Evolutionary conservation across 257 asterid genomes (phyloP), one percentile per base, ranked within the genome.

Genomic region (Capsicum chinense): DNA sequence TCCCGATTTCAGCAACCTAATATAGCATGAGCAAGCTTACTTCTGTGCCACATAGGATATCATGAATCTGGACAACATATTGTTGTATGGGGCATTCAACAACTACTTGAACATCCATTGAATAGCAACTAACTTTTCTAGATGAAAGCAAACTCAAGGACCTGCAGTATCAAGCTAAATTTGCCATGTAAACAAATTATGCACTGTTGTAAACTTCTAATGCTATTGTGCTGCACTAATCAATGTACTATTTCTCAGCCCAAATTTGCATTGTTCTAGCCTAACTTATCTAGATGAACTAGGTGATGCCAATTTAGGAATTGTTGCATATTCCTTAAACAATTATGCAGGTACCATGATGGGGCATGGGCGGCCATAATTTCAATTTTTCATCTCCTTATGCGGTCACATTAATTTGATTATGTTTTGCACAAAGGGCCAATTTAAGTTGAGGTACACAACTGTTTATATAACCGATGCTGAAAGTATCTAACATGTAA

Each of bases 271-370:
- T 35, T 6, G 19, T 35, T 11, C 73, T 35, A 11, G 68, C 68
- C 37, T 62, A 37, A 62, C 35, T 66, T 66, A 33, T 66, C 73
- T 12, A 66, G 19, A 33, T 12, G 73, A 5, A 13, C 6, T 9
- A 64, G 47, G 16, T 66, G 48, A 66, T 13, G 0, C 2, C 9
- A 12, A 64, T 1, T 11, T 0, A 64, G 71, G 71, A 26, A 21
- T 95, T 78, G 62, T 90, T 80, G 92, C 93, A 78, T 89, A 90
- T 88, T 85, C 73, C 83, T 85, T 92, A 66, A 95, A 94, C 83
- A 87, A 88, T 26, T 91, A 93, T 79, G 87, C 92, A 78, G 93
- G 94, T 83, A 52, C 58, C 58, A 44, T 94, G 91, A 88, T 86
- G 83, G 82, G 99, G 48, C 42, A 64, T 21, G 17, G 70, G 42